phyloP scores from a whole-genome alignment of 2,329 filamentous ascomycete species.

The Aureobasidium sp. region DNA sequence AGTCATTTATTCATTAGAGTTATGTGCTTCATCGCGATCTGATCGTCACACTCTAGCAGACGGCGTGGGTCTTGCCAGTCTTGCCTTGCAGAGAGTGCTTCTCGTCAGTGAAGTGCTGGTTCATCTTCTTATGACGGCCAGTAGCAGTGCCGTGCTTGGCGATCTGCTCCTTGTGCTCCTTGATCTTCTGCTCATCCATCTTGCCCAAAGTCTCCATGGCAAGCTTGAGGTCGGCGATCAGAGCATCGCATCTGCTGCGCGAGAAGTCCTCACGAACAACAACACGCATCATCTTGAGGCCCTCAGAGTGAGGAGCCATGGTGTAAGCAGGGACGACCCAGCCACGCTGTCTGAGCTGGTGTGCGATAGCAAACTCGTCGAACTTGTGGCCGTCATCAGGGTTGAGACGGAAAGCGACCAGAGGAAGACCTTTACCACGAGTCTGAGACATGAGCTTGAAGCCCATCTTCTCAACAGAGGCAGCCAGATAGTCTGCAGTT shows the following conservation, averaged over 20 bases:
- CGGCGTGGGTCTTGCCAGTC: constrained; percentile 79
- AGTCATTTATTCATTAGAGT: constrained; percentile 2
- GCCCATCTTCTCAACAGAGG: constrained; percentile 62
- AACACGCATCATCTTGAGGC: constrained; percentile 83
- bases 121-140: constrained; percentile 27
- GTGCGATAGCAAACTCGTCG: constrained; percentile 55
- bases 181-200: constrained; percentile 64
- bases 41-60: constrained; percentile 52
- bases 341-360: constrained; percentile 74
- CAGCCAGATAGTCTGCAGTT: constrained; percentile 78
- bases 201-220: constrained; percentile 56
- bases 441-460: constrained; percentile 85
- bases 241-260: constrained; percentile 67
- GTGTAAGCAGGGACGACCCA: constrained; percentile 97
- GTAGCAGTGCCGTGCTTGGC: constrained; percentile 17
- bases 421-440: constrained; percentile 68
- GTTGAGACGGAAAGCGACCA: constrained; percentile 79
- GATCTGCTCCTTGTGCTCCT: constrained; percentile 52
- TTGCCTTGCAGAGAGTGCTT: constrained; percentile 83
- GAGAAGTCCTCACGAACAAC: constrained; percentile 92
- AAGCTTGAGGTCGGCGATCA: constrained; percentile 71
- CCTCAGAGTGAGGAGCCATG: constrained; percentile 80
- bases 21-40: not conserved
- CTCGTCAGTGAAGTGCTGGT: constrained; percentile 55
- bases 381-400: constrained; percentile 45